A percentile compares a stretch with the other conserved stretches of the same genome.
These are phyloP conservation scores for Flaveria ramosissima DNA, from an alignment of 129 eudicot species.

Conservation along the genomic window DNA sequence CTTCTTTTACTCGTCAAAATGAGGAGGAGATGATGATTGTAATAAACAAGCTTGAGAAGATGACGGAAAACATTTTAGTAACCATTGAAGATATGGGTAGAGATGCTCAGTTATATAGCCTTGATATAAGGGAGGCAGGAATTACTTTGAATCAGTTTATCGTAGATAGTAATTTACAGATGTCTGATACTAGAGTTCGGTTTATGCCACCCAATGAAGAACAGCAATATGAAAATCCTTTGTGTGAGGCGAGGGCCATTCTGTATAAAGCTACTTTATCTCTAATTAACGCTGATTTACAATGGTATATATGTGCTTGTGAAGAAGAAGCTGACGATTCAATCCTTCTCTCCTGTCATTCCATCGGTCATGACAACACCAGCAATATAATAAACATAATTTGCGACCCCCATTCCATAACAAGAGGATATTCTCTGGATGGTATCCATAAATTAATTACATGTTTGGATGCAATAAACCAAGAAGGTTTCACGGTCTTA, in stretches of 20 bases:
- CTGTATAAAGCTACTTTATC: not conserved
- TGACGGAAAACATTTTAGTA: not conserved
- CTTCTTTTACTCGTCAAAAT: not conserved
- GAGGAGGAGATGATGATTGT: not conserved
- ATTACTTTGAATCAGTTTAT: not conserved
- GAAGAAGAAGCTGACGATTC: conserved; percentile 11
- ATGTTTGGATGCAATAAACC: not conserved
- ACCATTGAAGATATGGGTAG: conserved; percentile 1
- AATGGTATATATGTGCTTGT: conserved; percentile 15
- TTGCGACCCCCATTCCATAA: not conserved
- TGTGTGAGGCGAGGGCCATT: not conserved
- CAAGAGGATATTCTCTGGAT: not conserved
- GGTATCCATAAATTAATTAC: not conserved
- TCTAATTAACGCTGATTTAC: not conserved
- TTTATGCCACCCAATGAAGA: not conserved
- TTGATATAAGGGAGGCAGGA: conserved; percentile 13
- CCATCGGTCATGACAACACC: conserved; percentile 1
- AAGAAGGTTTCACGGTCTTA: conserved; percentile 5
- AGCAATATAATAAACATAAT: not conserved
- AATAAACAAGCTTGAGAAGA: conserved; percentile 10
- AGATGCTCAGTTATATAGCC: not conserved
- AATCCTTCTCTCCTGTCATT: not conserved
- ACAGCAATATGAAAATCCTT: not conserved
- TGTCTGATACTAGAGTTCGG: not conserved
- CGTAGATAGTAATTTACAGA: not conserved